Evolutionary conservation across 2,329 filamentous ascomycete genomes (phyloP).

Genomic region (Fusarium mexicanum): DNA sequence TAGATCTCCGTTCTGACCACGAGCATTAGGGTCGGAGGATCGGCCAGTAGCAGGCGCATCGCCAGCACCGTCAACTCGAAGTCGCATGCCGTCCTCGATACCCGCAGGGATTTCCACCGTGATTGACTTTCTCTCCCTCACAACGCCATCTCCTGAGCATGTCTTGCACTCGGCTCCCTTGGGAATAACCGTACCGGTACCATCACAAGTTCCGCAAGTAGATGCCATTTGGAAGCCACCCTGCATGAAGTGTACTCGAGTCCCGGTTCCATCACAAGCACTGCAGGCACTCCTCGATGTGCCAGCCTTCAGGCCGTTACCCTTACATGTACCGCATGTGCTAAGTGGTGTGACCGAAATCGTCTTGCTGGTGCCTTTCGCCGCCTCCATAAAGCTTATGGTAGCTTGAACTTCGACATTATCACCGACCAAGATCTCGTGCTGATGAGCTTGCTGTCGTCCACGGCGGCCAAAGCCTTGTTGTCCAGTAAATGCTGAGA

Average conservation of each 20-base stretch:
- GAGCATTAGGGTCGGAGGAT: slow-evolving; percentile 68
- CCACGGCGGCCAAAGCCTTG: slow-evolving; percentile 61
- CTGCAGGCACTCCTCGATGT: slow-evolving; percentile 78
- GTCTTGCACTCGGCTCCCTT: slow-evolving; percentile 81
- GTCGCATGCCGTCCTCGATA: slow-evolving; percentile 94
- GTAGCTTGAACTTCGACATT: slow-evolving; percentile 94
- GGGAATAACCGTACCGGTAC: slow-evolving; percentile 79
- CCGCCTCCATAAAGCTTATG: slow-evolving; percentile 95
- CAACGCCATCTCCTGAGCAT: slow-evolving; percentile 85
- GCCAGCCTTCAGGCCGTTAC: slow-evolving; percentile 85
- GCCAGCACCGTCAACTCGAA: slow-evolving; percentile 86
- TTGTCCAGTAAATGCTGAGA: slow-evolving; percentile 80
- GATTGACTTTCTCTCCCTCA: slow-evolving; percentile 83
- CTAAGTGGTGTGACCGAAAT: slow-evolving; percentile 85
- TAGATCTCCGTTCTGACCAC: slow-evolving; percentile 82
- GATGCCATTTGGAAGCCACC: slow-evolving; percentile 97
- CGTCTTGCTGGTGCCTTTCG: slow-evolving; percentile 89
- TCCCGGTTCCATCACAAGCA: slow-evolving; percentile 86
- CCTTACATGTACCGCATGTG: slow-evolving; percentile 83
- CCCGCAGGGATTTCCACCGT: slow-evolving; percentile 93
- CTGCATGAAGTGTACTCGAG: slow-evolving; percentile 86
- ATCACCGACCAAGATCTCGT: slow-evolving; percentile 89
- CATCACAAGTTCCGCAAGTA: slow-evolving; percentile 84
- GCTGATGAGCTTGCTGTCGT: slow-evolving; percentile 70
- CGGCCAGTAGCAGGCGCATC: slow-evolving; percentile 84